Base-by-base conservation (phyloP, 306 rosid species). In the Vigna mungo region DNA sequence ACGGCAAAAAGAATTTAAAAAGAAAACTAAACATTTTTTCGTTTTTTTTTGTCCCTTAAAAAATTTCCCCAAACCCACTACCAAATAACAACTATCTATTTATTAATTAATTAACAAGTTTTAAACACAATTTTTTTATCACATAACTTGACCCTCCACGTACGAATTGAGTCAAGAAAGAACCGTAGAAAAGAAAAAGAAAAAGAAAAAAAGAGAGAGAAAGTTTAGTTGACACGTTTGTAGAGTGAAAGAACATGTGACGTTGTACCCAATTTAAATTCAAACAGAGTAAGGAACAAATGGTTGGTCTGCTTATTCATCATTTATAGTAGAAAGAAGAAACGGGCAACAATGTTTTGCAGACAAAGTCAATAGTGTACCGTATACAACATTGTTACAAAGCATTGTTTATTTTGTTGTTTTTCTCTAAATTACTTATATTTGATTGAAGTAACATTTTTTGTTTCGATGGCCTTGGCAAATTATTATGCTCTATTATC, bases 281-380 rank as follows among this genome's bases (percentile, higher is more conserved):
- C 7, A 56, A 58, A 48, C 10, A 20, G 23, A 25, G 34, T 60
- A 32, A 27, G 17, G 32, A 25, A 43, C n/a, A 39, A 55, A 6
- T 2, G 47, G 9, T 18, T 5, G 47, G 5, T 18, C 47, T 46
- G 32, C 12, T 2, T 41, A 41, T 41, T 39, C 20, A 49, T 39
- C 18, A 49, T 44, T 39, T 18, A 49, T 21, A 14, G 61, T 75
- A 6, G 64, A 64, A 21, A 63, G 41, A 36, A 76, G 62, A 62
- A 61, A 32, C 36, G 9, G 62, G 62, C 71, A 49, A 75, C 12
- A n/a, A 23, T 63, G 46, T 62, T 66, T 48, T 0, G 9, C 51
- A 9, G 11, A 75, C 52, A 20, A 49, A 76, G 73, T 76, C 80
- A 49, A 76, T 63, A 17, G 53, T 20, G 43, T 34, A 17, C 9